phyloP scores from a whole-genome alignment of 1,284 basidiomycete species.

The Inonotus obliquus region DNA sequence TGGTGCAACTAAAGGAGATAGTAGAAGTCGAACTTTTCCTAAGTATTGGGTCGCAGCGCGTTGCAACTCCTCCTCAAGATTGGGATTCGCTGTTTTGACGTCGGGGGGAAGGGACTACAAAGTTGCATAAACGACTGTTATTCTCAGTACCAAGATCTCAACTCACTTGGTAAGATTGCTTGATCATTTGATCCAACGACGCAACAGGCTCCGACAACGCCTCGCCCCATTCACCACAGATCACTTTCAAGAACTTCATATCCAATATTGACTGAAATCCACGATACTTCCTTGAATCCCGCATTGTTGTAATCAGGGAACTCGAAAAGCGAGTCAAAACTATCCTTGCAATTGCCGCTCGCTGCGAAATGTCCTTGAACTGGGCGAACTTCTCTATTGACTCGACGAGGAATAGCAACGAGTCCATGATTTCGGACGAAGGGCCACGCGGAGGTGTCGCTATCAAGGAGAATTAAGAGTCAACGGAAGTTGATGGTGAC shows the following conservation, averaged over 20 bases:
- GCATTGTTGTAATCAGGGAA: background rate
- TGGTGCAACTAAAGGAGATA: slow-evolving; percentile 32
- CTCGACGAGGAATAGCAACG: slow-evolving; percentile 13
- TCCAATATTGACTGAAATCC: slow-evolving; percentile 7
- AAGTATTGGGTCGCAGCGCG: slow-evolving; percentile 24
- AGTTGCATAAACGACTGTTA: background rate
- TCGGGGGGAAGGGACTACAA: background rate
- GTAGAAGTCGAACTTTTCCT: slow-evolving; percentile 30
- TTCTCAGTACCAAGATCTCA: background rate
- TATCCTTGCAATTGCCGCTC: slow-evolving; percentile 1
- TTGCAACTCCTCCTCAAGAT: slow-evolving; percentile 3
- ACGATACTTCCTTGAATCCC: background rate
- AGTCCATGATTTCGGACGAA: slow-evolving; percentile 7
- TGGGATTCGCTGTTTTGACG: background rate
- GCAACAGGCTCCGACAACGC: background rate
- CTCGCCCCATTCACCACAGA: slow-evolving; percentile 13
- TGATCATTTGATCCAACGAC: slow-evolving; percentile 4
- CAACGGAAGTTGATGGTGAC: background rate
- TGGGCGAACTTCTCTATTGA: slow-evolving; percentile 12
- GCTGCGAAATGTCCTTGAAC: slow-evolving; percentile 5
- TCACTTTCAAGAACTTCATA: slow-evolving; percentile 11
- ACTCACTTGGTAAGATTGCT: background rate
- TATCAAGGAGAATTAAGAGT: background rate
- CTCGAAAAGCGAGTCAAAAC: slow-evolving; percentile 6
- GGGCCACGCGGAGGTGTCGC: background rate